Conservation (phyloP, 495 filamentous ascomycete species). For the Aspergillus nidulans region DNA sequence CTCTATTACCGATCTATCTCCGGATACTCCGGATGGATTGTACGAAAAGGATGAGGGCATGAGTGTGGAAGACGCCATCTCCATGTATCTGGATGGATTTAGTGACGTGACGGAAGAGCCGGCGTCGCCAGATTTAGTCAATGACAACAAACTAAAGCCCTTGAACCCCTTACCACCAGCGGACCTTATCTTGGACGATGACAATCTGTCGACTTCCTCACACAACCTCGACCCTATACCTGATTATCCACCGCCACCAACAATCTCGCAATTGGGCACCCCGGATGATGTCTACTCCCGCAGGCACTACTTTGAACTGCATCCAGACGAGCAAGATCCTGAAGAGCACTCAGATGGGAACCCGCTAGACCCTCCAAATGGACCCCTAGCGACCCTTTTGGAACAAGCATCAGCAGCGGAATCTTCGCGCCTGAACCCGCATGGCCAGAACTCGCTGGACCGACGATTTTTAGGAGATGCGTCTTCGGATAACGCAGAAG, state of each 20-base stretch:
- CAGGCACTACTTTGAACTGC: neutral
- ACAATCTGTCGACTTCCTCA: constrained; percentile 17
- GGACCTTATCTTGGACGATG: constrained; percentile 25
- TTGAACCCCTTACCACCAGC: constrained; percentile 28
- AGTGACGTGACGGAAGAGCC: constrained; percentile 51
- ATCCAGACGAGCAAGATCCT: constrained; percentile 7
- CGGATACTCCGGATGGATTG: constrained; percentile 51
- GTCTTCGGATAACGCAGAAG: neutral
- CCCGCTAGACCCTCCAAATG: constrained; percentile 2
- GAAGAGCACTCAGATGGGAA: constrained; percentile 8
- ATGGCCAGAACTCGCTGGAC: neutral
- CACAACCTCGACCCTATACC: constrained; percentile 19
- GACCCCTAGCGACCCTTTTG: neutral
- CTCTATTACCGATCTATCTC: constrained; percentile 63
- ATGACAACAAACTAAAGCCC: constrained; percentile 31
- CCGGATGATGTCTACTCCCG: constrained; percentile 8
- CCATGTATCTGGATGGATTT: constrained; percentile 87
- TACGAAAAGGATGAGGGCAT: constrained; percentile 64
- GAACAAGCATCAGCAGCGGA: neutral
- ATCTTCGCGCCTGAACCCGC: neutral
- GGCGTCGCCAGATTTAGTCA: constrained; percentile 27
- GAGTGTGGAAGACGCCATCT: constrained; percentile 89
- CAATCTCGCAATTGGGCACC: constrained; percentile 22
- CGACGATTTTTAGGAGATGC: constrained; percentile 1
- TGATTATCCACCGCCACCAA: constrained; percentile 23